phyloP scores from a whole-genome alignment of 345 rosid genomes.

The Pugionium dolabratum region DNA sequence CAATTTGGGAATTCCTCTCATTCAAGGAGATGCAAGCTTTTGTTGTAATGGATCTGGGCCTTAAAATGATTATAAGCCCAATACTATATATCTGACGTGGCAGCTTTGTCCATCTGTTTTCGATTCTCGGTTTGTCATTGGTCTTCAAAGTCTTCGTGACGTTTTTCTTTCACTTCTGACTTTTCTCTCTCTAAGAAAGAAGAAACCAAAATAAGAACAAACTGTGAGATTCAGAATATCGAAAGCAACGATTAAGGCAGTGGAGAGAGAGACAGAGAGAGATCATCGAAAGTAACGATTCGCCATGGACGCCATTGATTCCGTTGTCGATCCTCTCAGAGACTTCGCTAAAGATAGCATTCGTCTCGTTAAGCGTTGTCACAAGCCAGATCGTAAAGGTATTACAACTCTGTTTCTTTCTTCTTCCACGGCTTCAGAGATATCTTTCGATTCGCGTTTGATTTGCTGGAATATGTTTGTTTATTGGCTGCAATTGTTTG shows the following conservation, averaged over 20 bases:
- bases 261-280: too few species aligned
- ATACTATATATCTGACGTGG: constrained; percentile 7
- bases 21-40: too few species aligned
- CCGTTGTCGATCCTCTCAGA: constrained; percentile 75
- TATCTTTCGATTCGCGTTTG: neutral
- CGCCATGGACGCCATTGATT: constrained; percentile 72
- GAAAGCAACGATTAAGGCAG: too few species aligned
- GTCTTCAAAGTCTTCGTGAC: constrained; percentile 13
- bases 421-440: too few species aligned
- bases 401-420: neutral
- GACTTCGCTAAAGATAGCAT: constrained; percentile 75
- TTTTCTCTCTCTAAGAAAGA: neutral
- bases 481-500: neutral
- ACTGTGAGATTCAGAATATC: constrained; percentile 13
- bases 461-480: neutral
- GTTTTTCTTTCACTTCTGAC: neutral
- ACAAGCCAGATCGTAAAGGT: constrained; percentile 73
- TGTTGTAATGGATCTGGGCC: neutral
- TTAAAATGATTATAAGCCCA: neutral
- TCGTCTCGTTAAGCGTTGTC: constrained; percentile 80
- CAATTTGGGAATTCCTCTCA: too few species aligned
- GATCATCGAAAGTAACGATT: constrained; percentile 3
- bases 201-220: neutral
- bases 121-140: constrained; percentile 2
- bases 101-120: constrained; percentile 7